These are phyloP conservation scores for Baudoinia panamericana DNA, from an alignment of 495 filamentous ascomycete species.

Conservation along the genomic window DNA sequence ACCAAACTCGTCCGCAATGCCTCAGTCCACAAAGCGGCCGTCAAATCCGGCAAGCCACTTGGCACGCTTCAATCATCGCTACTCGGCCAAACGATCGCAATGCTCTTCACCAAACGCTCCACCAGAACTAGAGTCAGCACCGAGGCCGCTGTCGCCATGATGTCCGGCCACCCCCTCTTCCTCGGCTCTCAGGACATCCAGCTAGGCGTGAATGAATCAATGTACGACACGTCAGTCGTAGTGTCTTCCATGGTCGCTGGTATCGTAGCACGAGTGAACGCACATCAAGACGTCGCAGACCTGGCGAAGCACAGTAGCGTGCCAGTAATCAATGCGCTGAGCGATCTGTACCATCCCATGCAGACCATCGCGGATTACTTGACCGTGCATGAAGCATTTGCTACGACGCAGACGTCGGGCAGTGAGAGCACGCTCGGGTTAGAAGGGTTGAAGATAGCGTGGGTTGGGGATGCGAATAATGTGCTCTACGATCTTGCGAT, in stretches of 20 bases:
- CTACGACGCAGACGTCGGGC: constrained; percentile 31
- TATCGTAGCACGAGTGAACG: constrained; percentile 78
- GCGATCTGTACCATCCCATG: constrained; percentile 76
- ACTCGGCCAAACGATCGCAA: constrained; percentile 70
- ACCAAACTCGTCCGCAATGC: constrained; percentile 72
- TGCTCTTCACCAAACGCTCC: constrained; percentile 91
- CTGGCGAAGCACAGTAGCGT: constrained; percentile 70
- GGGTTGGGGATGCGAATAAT: constrained; percentile 95
- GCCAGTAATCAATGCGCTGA: constrained; percentile 90
- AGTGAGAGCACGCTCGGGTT: constrained; percentile 46
- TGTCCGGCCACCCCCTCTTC: constrained; percentile 94
- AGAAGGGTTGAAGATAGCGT: constrained; percentile 77
- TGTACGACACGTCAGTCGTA: constrained; percentile 77
- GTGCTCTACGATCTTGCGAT: constrained; percentile 88
- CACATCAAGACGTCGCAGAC: constrained; percentile 66
- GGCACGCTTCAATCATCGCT: constrained; percentile 39
- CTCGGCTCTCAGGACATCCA: constrained; percentile 91
- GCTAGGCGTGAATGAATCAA: constrained; percentile 85
- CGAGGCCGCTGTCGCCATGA: constrained; percentile 65
- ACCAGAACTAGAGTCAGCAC: constrained; percentile 88
- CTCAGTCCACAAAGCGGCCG: constrained; percentile 53
- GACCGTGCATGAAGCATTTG: constrained; percentile 70
- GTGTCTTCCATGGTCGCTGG: constrained; percentile 85
- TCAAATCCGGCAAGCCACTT: constrained; percentile 54
- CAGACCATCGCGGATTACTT: constrained; percentile 88